These are phyloP conservation scores for Maudiozyma saulgeensis DNA, from an alignment of 805 yeast species.

Conservation along the genomic window DNA sequence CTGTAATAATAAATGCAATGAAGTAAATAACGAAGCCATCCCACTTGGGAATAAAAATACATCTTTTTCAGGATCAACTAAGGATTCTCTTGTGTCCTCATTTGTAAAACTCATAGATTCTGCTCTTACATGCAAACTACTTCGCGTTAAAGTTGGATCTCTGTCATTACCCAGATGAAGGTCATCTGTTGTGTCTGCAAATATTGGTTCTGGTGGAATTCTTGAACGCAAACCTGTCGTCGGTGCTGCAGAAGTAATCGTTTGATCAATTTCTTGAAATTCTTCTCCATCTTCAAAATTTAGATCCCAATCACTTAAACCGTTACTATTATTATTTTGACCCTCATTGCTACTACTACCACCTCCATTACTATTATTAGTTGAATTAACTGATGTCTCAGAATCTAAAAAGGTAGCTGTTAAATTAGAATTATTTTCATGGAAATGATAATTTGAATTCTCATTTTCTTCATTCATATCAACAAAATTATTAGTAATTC, in stretches of 20 bases:
- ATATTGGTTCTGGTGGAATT: constrained; percentile 25
- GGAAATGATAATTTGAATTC: constrained; percentile 14
- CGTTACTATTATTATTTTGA: neutral
- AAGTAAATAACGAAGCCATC: constrained; percentile 82
- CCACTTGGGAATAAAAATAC: constrained; percentile 84
- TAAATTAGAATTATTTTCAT: constrained; percentile 5
- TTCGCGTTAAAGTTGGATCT: neutral
- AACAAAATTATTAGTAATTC: constrained; percentile 62
- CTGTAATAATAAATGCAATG: constrained; percentile 51
- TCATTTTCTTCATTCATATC: constrained; percentile 23
- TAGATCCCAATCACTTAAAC: constrained; percentile 2
- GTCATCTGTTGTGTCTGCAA: constrained; percentile 3
- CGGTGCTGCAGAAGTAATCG: neutral
- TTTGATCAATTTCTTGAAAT: neutral
- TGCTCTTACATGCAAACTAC: neutral
- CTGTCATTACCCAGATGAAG: no score
- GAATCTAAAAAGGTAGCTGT: constrained; percentile 7
- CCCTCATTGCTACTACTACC: no score
- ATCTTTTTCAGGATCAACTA: constrained; percentile 41
- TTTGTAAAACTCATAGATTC: neutral
- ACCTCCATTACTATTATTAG: neutral
- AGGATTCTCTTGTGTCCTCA: neutral
- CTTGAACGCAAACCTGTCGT: constrained; percentile 8
- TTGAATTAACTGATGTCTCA: neutral
- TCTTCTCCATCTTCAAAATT: constrained; percentile 3